These are phyloP conservation scores for Wickerhamiella parazyma DNA, from an alignment of 805 yeast genomes.

Conservation along the genomic window DNA sequence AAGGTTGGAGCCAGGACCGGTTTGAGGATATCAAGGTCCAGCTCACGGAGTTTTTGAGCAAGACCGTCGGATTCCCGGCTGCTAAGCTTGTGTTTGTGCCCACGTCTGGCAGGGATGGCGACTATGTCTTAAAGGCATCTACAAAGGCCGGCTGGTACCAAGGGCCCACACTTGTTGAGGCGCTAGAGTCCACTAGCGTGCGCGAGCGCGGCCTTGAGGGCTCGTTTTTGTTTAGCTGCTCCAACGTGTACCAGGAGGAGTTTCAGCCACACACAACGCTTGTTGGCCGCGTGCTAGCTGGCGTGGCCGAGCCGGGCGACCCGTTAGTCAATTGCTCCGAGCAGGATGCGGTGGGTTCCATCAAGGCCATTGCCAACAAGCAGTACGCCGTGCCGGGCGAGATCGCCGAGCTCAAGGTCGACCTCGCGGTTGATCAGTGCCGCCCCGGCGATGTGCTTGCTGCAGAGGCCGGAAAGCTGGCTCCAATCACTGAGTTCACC, in stretches of 20 bases:
- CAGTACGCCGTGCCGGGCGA: constrained; percentile 41
- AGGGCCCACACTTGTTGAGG: constrained; percentile 32
- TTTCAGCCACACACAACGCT: constrained; percentile 39
- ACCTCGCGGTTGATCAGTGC: constrained; percentile 31
- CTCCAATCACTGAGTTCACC: constrained; percentile 35
- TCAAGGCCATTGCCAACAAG: constrained; percentile 21
- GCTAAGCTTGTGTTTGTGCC: constrained; percentile 42
- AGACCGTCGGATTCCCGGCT: constrained; percentile 36
- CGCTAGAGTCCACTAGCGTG: constrained; percentile 22
- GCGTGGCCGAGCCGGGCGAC: constrained; percentile 60
- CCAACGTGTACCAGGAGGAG: constrained; percentile 44
- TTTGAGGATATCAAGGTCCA: constrained; percentile 38
- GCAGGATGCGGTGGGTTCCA: constrained; percentile 20
- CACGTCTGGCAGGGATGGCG: constrained; percentile 55
- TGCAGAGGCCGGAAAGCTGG: constrained; percentile 33
- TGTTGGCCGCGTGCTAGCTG: constrained; percentile 54
- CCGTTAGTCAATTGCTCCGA: constrained; percentile 43
- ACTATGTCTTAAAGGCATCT: constrained; percentile 40
- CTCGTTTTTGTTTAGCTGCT: constrained; percentile 42
- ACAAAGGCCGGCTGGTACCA: constrained; percentile 32
- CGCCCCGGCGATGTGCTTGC: constrained; percentile 58
- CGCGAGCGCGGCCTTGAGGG: constrained; percentile 13
- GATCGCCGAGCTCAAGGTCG: constrained; percentile 35
- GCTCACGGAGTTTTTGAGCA: constrained; percentile 37
- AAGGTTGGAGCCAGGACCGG: constrained; percentile 41